These are phyloP conservation scores for Acanthamoeba healyi DNA, from an alignment of 208 protist species.

Conservation along the genomic window DNA sequence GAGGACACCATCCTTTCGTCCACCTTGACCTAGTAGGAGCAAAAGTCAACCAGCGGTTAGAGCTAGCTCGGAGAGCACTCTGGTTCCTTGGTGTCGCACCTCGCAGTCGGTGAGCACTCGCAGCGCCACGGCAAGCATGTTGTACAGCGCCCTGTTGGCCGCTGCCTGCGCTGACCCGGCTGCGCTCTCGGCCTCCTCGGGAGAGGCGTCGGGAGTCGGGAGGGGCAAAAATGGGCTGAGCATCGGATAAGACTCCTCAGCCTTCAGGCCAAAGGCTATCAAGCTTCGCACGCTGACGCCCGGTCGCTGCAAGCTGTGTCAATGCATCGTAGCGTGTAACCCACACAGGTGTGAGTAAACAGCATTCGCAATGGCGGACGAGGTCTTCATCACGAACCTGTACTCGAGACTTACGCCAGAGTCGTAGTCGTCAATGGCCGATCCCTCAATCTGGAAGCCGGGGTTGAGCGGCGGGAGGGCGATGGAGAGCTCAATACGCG, in stretches of 20 bases:
- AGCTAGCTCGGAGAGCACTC: neutral
- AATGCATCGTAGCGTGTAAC: neutral
- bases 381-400: neutral
- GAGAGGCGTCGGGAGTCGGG: slow-evolving; percentile 1
- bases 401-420: slow-evolving; percentile 44
- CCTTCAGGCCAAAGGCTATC: slow-evolving; percentile 55
- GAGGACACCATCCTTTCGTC: neutral
- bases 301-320: slow-evolving; percentile 5
- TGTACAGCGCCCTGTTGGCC: slow-evolving; percentile 58
- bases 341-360: neutral
- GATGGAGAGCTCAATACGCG: slow-evolving; percentile 51
- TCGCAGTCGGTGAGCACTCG: slow-evolving; percentile 61
- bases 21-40: slow-evolving; percentile 25
- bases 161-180: neutral
- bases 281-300: slow-evolving; percentile 64
- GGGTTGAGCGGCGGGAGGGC: slow-evolving; percentile 49
- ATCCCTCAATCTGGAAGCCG: slow-evolving; percentile 16
- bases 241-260: slow-evolving; percentile 51
- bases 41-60: neutral
- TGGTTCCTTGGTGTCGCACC: too few species aligned
- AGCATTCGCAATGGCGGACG: neutral
- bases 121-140: slow-evolving; percentile 58
- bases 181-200: slow-evolving; percentile 19
- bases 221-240: slow-evolving; percentile 50
- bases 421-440: slow-evolving; percentile 7